Evolutionary conservation across 768 basidiomycete genomes (phyloP), one percentile per base, ranked within the genome.

Genomic region (Terana coerulea): DNA sequence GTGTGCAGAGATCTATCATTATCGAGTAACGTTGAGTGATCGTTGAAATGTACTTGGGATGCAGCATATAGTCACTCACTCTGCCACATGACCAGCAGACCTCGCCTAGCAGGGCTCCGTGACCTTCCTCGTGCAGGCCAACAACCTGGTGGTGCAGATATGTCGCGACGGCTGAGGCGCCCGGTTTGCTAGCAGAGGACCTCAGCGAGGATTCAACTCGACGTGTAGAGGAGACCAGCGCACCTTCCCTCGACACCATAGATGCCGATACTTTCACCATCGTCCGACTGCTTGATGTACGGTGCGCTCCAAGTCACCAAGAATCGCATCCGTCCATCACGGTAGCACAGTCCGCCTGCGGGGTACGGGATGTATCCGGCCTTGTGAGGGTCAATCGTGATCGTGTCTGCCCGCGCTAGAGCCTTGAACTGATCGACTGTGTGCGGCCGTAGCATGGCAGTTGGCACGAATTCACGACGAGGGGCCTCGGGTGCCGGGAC

Each of bases 211-310:
- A n/a, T n/a, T n/a, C 33, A 30, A 22, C 33, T n/a, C 40, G 1
- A 37, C 9, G n/a, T 15, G 9, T 9, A 9, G n/a, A 15, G 24
- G 34, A 15, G 8, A 31, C 11, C 17, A 3, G 51, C 67, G 33
- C 29, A 75, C 76, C 75, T 77, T 51, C 76, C 76, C 57, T 77
- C 75, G 22, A 78, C 61, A 2, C 76, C 77, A 53, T 75, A 76
- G 0, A 70, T 58, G 0, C 76, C 76, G 24, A 77, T 73, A 43
- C 60, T 71, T 47, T 67, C 68, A 0, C 42, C 65, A 15, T 50
- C 54, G 28, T 59, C 60, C 17, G 54, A 58, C 24, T 60, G 66
- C 56, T 64, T 66, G 55, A 67, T 58, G 47, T 62, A 68, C 21
- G 63, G 71, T 41, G 52, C 60, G n/a, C 62, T 61, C 72, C 72